Conservation (phyloP, 345 rosid genomes). For the Hibiscus mutabilis region DNA sequence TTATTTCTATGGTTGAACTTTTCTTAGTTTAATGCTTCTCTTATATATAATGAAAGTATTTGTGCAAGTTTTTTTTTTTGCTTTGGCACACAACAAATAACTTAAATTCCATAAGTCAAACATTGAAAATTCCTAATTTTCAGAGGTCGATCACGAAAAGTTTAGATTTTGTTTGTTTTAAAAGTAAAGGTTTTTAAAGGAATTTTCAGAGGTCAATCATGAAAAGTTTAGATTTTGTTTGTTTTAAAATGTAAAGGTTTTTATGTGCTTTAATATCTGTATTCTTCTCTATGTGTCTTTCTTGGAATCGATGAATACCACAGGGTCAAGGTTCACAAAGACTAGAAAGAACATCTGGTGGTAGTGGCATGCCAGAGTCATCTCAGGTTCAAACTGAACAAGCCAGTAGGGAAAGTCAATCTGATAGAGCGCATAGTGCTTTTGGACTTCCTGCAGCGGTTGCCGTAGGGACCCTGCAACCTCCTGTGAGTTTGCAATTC, state of each 20-base stretch:
- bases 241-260: not conserved
- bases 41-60: not conserved
- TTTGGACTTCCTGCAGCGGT: slow-evolving; percentile 53
- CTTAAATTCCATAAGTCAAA: not conserved
- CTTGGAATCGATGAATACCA: slow-evolving; percentile 14
- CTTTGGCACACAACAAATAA: not conserved
- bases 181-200: not conserved
- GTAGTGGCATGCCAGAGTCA: slow-evolving; percentile 23
- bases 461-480: slow-evolving; percentile 44
- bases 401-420: slow-evolving; percentile 33
- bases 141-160: not conserved
- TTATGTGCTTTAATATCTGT: not conserved
- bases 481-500: slow-evolving; percentile 44
- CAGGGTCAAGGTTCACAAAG: slow-evolving; percentile 42
- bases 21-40: not conserved
- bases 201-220: not conserved
- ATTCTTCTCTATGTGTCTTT: not conserved
- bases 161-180: not conserved
- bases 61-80: not conserved
- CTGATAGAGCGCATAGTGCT: slow-evolving; percentile 37
- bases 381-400: slow-evolving; percentile 36
- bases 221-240: not conserved
- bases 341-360: slow-evolving; percentile 38
- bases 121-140: not conserved
- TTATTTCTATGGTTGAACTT: not conserved